Evolutionary conservation across 2,329 filamentous ascomycete genomes (phyloP), one percentile per base, ranked within the genome.

Genomic region (Atkinsonella texensis): DNA sequence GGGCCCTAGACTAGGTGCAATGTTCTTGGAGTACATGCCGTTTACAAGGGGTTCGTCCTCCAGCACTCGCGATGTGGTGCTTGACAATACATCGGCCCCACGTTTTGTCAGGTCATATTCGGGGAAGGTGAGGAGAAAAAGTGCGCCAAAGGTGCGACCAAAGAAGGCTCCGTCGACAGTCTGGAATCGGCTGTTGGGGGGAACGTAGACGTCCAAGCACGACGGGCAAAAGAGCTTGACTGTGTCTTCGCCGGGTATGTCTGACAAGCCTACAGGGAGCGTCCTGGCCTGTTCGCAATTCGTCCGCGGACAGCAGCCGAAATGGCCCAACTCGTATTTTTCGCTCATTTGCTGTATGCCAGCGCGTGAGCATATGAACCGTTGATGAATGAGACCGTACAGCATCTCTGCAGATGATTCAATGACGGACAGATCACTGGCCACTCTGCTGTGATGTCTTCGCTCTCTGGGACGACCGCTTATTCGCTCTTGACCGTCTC

Each of bases 261-360:
- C 93, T 53, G 89, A 95, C 55, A 93, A 80, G 39, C 93, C 93
- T 18, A 98, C 91, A 1, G 93, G 93, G 5, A 98, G 78, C 13
- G 95, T 93, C 62, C 91, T 85, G 57, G 89, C 87, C 54, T 87
- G 85, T 61, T 89, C 86, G 76, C 93, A 98, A 70, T 91, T 83
- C 53, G 91, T 94, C 54, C 93, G 82, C n/a, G 93, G 93, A 67
- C 93, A 98, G 59, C 85, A 84, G 50, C 93, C 93, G 65, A 98
- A 98, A 72, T 98, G 91, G 55, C 90, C 87, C 47, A 95, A 78
- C 69, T 97, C 91, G 74, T 97, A 98, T 69, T 98, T 98, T 70
- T 98, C 93, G 56, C 90, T 89, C 93, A 98, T 98, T 67, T 96
- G 90, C 70, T 97, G 91, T 62, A 98, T 97, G 49, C 93, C 93